Base-by-base conservation (phyloP, 768 basidiomycete species). In the Lactarius sanguifluus region DNA sequence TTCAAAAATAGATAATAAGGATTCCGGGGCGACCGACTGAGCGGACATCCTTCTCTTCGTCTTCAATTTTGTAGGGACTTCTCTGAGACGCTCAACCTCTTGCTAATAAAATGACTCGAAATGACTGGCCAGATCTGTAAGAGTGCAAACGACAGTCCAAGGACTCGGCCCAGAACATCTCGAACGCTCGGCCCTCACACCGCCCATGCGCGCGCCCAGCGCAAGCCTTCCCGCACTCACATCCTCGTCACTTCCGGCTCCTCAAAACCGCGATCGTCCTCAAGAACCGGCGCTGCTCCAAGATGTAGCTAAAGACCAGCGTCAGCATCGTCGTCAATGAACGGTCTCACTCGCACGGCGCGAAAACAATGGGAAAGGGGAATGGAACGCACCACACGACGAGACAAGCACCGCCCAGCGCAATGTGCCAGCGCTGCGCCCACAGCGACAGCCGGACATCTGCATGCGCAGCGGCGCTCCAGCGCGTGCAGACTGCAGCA, bases 381-480 rank as follows among this genome's bases (percentile, higher is more conserved):
- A 34, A n/a, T 12, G n/a, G 47, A 8, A 50, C 23, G 47, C 12
- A 50, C 47, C 47, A 50, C n/a, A 23, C 23, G 23, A 25, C 47
- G 47, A 50, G 61, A 41, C 72, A 75, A 1, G 36, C 57, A 16
- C 69, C 69, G 0, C 76, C 77, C 12, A 72, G 41, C 18, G 66
- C 67, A 10, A 78, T 36, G 62, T 78, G 77, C 20, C 69, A 69
- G 32, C 43, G 64, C 62, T 76, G 76, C 1, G 64, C 70, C 15
- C 54, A n/a, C 6, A 78, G n/a, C 1, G 70, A 71, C 41, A 72
- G 23, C 30, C 67, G 69, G 15, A 47, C 64, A 30, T 62, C 67
- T 13, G 30, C 56, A 58, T 72, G 66, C 38, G 61, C 65, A 18
- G 32, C 41, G 47, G 72, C 70, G 45, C 75, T 76, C 66, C 62